Conservation (phyloP, 192 early-diverging fungal species). For the Powellomyces hirtus region DNA sequence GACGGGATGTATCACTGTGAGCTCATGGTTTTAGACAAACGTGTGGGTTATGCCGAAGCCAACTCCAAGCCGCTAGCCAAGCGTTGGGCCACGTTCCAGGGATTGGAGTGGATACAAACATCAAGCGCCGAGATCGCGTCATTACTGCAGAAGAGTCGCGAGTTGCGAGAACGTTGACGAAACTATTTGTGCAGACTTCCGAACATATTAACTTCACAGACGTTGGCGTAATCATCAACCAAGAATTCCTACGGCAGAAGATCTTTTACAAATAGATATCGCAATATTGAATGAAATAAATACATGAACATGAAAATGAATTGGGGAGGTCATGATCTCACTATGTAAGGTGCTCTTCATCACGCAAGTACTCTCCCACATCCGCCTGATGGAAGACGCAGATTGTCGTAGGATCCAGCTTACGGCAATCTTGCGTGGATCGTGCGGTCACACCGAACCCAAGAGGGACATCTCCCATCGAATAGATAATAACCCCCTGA, state of each 20-base stretch:
- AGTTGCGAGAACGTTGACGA: neutral
- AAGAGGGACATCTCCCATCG: constrained; percentile 83
- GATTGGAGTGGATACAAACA: constrained; percentile 30
- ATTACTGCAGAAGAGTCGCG: neutral
- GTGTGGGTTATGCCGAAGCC: constrained; percentile 23
- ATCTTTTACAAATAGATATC: too few relatives aligned
- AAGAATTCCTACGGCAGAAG: too few relatives aligned
- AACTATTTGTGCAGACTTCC: too few relatives aligned
- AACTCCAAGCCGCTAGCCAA: constrained; percentile 39
- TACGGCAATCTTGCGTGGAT: constrained; percentile 87
- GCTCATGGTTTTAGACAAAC: constrained; percentile 19
- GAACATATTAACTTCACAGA: too few relatives aligned
- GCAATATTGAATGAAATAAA: too few relatives aligned
- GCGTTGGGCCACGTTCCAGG: constrained; percentile 25
- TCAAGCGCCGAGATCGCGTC: neutral
- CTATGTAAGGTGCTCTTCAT: constrained; percentile 50
- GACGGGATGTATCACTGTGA: neutral
- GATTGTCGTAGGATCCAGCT: constrained; percentile 91
- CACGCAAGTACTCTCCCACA: constrained; percentile 86
- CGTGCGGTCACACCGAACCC: constrained; percentile 97
- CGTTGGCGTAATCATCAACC: too few relatives aligned
- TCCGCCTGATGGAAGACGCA: constrained; percentile 97
- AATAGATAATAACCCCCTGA: constrained; percentile 92
- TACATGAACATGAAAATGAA: too few relatives aligned
- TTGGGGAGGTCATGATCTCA: too few relatives aligned